A percentile compares a stretch with the other conserved stretches of the same genome.
phyloP scores from a whole-genome alignment of 140 eudicot genomes.

The Stevia rebaudiana region DNA sequence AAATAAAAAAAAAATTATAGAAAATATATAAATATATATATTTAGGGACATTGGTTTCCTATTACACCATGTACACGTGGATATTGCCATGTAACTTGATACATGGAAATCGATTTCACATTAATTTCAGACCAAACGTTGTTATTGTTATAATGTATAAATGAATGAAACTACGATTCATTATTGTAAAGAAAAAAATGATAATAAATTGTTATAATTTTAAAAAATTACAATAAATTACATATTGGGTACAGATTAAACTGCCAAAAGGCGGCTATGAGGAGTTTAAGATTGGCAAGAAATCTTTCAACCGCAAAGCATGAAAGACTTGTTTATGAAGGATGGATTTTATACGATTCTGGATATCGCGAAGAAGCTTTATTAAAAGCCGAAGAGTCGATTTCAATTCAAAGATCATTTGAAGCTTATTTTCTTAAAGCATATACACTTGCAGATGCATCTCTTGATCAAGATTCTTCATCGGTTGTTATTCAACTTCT shows the following conservation, averaged over 20 bases:
- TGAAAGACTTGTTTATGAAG: conserved; percentile 83
- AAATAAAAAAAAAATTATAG: too few species aligned
- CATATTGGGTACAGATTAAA: conserved; percentile 46
- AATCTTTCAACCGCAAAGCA: conserved; percentile 49
- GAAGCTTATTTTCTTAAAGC: conserved; percentile 91
- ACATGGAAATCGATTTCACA: background rate
- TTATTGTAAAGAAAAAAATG: background rate
- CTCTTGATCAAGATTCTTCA: conserved; percentile 65
- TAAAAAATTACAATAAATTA: background rate
- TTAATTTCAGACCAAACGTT: too few species aligned
- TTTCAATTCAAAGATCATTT: conserved; percentile 68
- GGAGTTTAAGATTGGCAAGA: conserved; percentile 70
- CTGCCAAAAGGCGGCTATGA: conserved; percentile 89
- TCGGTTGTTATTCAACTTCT: conserved; percentile 68
- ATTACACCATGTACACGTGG: background rate
- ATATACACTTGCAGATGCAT: conserved; percentile 63
- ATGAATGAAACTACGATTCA: background rate
- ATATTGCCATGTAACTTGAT: background rate
- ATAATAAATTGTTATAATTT: background rate
- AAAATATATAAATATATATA: too few species aligned
- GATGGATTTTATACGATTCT: conserved; percentile 84
- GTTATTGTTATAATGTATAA: background rate
- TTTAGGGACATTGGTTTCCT: background rate
- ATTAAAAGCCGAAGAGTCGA: conserved; percentile 68
- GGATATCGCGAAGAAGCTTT: conserved; percentile 86